Percentiles rank a stretch among this genome's conserved stretches.
phyloP scores from a whole-genome alignment of 352 stramenopile genomes.

The Pythium dissimile region DNA sequence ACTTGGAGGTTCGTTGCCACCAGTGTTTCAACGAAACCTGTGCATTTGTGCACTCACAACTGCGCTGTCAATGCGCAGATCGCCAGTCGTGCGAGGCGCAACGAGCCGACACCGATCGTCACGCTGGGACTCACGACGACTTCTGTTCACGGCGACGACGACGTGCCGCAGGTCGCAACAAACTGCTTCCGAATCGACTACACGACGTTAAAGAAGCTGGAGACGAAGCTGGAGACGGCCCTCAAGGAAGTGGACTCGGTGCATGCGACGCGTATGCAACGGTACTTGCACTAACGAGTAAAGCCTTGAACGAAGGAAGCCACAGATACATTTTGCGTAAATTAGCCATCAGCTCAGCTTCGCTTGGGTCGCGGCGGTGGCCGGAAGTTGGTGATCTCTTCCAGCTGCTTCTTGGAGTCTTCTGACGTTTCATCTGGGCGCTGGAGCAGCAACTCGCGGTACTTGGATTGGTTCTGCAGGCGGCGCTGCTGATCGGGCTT shows the following conservation, averaged over 20 bases:
- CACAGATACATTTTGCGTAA: neutral
- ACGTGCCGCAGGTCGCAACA: conserved; percentile 21
- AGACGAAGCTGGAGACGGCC: conserved; percentile 60
- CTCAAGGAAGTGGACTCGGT: conserved; percentile 68
- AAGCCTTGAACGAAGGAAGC: neutral
- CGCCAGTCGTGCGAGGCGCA: conserved; percentile 53
- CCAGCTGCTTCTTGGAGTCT: conserved; percentile 70
- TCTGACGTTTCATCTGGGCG: conserved; percentile 35
- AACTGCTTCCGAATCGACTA: conserved; percentile 63
- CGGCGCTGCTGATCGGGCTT: conserved; percentile 55
- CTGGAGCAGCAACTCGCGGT: conserved; percentile 69
- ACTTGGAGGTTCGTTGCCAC: conserved; percentile 50
- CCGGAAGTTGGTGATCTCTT: conserved; percentile 74
- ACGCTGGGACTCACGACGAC: conserved; percentile 61
- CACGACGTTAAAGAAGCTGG: conserved; percentile 55
- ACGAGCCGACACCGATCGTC: conserved; percentile 63
- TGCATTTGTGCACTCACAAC: neutral
- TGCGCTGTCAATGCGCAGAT: conserved; percentile 30
- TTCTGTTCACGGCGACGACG: neutral
- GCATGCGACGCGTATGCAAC: conserved; percentile 67
- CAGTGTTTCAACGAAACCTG: neutral
- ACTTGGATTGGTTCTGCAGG: conserved; percentile 71
- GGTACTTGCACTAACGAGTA: conserved; percentile 57
- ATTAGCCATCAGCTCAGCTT: too few relatives aligned
- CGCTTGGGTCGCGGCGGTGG: conserved; percentile 12